A percentile compares a stretch with the other conserved stretches of the same genome.
Conservation (phyloP, 1,139 yeast species). For the Candida sp. region DNA sequence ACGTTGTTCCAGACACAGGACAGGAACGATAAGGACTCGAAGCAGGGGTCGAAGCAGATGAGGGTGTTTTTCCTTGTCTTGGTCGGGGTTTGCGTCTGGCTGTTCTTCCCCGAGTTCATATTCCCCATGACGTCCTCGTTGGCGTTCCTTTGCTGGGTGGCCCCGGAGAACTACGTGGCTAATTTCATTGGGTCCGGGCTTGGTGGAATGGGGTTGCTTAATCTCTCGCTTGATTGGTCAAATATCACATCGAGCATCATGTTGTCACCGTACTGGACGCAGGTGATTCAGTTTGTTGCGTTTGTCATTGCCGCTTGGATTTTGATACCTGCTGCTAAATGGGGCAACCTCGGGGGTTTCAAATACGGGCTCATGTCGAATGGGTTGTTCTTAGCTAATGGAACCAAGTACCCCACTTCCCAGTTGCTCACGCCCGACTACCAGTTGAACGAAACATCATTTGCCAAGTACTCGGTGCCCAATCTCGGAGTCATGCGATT, state of each 20-base stretch:
- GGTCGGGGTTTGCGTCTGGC: constrained; percentile 39
- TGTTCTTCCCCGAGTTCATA: constrained; percentile 45
- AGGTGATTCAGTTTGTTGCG: constrained; percentile 44
- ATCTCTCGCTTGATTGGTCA: constrained; percentile 50
- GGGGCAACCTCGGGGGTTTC: constrained; percentile 29
- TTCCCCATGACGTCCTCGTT: constrained; percentile 47
- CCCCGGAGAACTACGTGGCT: constrained; percentile 36
- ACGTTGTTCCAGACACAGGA: constrained; percentile 42
- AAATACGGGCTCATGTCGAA: constrained; percentile 47
- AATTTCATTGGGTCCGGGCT: constrained; percentile 50
- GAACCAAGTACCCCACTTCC: constrained; percentile 40
- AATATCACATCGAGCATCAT: constrained; percentile 47
- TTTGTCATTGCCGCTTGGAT: constrained; percentile 47
- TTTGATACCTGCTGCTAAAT: constrained; percentile 44
- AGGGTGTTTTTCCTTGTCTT: constrained; percentile 34
- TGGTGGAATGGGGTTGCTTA: constrained; percentile 50
- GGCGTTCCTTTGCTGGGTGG: constrained; percentile 49
- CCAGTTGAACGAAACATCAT: constrained; percentile 33
- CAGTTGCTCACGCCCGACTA: constrained; percentile 36
- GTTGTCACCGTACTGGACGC: constrained; percentile 52
- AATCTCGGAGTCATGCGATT: constrained; percentile 49
- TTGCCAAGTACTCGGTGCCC: too few relatives aligned
- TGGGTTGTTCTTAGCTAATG: constrained; percentile 34
- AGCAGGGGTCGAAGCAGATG: constrained; percentile 33
- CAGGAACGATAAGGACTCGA: constrained; percentile 20